Base-by-base conservation (phyloP, 129 eudicot species). In the Sambucus nigra region DNA sequence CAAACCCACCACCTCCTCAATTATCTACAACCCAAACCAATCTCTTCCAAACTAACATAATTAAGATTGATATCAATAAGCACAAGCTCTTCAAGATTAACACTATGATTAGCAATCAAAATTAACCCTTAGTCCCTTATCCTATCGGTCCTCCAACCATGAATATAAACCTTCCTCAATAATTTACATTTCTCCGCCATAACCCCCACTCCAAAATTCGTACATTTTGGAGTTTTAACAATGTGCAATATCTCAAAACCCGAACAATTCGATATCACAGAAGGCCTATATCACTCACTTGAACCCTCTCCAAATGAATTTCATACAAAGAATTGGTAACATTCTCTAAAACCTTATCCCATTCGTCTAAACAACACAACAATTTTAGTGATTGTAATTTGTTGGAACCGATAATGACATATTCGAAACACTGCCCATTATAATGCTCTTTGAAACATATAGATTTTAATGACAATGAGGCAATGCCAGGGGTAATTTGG, bases 121-220 rank as follows among this genome's bases (percentile, higher is more conserved):
- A 48, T 29, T 33, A 79, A 60, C 2, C 86, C 80, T 33, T 65
- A 72, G 31, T 79, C 73, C 5, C 86, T 80, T 14, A 79, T 79
- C 63, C 73, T 47, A 57, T 78, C 73, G 1, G 85, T 73, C 65
- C 85, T 73, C 80, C 80, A 78, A 26, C 85, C 85, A 23, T 78
- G 80, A 29, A 78, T 69, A 39, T 78, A 80, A 42, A 78, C 67
- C 71, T 78, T 78, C 70, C 72, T 73, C 55, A 79, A 65, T 27
- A 73, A 39, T 66, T 57, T 79, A 63, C 86, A 79, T 9, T 63
- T 49, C 61, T 66, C 77, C 1, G 80, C 76, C 27, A 79, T 54
- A 0, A 74, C 46, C 5, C 47, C 41, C 44, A 79, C 33, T 12
- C 86, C 80, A 5, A 42, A 40, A n/a, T 79, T 59, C 2, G 86